phyloP scores from a whole-genome alignment of 2,329 filamentous ascomycete species.

The Aspergillus pseudoviridinutans region DNA sequence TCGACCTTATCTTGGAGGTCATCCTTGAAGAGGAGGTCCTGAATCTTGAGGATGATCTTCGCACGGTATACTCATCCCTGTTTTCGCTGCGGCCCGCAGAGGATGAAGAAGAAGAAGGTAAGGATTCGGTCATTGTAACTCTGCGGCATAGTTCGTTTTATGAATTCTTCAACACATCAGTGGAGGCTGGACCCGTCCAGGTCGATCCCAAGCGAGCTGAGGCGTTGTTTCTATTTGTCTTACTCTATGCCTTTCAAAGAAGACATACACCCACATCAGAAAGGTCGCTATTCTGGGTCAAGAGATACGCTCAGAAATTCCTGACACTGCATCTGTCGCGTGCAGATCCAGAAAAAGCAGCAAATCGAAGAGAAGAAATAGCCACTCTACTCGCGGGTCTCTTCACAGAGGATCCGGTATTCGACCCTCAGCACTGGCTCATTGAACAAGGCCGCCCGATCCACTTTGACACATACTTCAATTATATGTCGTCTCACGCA shows the following conservation, averaged over 20 bases:
- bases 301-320: not conserved
- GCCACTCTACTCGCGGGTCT: not conserved
- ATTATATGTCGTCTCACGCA: not conserved
- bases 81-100: not conserved
- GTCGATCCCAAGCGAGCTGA: no score
- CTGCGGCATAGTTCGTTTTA: slow-evolving; percentile 6
- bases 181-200: not conserved
- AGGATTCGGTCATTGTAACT: not conserved
- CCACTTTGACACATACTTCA: not conserved
- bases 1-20: not conserved
- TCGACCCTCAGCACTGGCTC: not conserved
- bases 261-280: not conserved
- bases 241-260: no score
- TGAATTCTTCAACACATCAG: not conserved
- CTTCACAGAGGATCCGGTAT: not conserved
- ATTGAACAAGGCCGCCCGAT: not conserved
- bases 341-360: not conserved
- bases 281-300: not conserved
- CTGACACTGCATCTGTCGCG: not conserved
- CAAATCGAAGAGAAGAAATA: not conserved
- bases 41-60: not conserved
- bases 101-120: not conserved
- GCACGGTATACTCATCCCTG: not conserved
- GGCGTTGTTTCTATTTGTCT: no score
- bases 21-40: not conserved